Conservation (phyloP, 2,329 filamentous ascomycete species). For the Rhynchosporium agropyri region DNA sequence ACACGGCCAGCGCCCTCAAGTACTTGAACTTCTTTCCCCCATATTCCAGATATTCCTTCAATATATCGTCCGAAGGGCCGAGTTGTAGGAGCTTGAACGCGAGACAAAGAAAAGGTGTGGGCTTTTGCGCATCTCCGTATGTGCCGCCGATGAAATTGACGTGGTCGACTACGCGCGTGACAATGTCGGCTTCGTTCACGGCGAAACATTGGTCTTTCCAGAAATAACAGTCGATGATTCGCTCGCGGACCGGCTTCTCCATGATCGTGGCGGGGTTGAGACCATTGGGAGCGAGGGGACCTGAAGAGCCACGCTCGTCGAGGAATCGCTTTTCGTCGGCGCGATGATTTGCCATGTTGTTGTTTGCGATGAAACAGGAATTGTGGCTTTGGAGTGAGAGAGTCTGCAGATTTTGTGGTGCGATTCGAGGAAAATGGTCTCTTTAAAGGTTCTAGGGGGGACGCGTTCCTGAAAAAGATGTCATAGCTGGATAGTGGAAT, state of each 20-base stretch:
- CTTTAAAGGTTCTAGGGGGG: no score
- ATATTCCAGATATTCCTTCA: constrained; percentile 77
- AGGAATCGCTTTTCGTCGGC: constrained; percentile 83
- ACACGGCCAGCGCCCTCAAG: constrained; percentile 82
- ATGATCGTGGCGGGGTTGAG: constrained; percentile 95
- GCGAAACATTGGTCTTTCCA: constrained; percentile 99
- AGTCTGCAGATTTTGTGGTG: background rate
- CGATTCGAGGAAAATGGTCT: no score
- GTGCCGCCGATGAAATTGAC: constrained; percentile 86
- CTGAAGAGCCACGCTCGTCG: constrained; percentile 84
- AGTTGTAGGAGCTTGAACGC: constrained; percentile 94
- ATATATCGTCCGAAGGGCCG: constrained; percentile 74
- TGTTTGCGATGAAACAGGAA: background rate
- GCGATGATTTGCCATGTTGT: constrained; percentile 56
- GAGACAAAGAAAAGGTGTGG: constrained; percentile 90
- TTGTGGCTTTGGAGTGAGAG: background rate
- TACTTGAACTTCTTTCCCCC: constrained; percentile 83
- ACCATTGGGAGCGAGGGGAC: constrained; percentile 76
- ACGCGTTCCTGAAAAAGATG: no score
- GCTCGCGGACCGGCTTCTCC: constrained; percentile 93
- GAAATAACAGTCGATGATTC: constrained; percentile 93
- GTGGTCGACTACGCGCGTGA: constrained; percentile 85
- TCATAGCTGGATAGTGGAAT: no score
- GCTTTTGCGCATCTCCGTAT: constrained; percentile 80
- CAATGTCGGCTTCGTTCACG: constrained; percentile 79